Evolutionary conservation across 2,329 filamentous ascomycete species (phyloP).

Genomic region (Xenoacremonium recifei): DNA sequence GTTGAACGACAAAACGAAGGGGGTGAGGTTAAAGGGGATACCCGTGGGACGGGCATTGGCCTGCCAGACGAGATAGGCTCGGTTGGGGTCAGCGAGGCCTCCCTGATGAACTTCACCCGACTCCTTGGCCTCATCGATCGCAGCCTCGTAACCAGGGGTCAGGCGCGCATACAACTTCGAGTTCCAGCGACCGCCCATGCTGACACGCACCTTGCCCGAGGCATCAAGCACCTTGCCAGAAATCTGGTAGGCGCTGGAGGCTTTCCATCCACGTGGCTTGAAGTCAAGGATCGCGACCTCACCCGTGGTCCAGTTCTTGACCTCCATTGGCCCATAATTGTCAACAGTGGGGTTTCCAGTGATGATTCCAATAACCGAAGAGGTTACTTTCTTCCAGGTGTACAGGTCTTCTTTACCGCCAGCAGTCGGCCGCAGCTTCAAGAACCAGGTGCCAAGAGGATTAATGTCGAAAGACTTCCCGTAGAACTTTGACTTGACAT

Average conservation of each 20-base stretch:
- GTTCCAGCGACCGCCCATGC: constrained; percentile 93
- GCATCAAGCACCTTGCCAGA: constrained; percentile 80
- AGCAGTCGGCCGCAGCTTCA: constrained; percentile 73
- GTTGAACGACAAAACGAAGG: constrained; percentile 93
- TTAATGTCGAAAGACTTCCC: constrained; percentile 98
- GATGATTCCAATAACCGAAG: constrained; percentile 96
- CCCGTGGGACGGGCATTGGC: constrained; percentile 75
- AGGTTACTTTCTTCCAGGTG: constrained; percentile 98
- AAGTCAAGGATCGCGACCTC: constrained; percentile 90
- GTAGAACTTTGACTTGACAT: constrained; percentile 95
- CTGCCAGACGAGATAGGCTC: constrained; percentile 92
- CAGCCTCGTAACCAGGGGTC: constrained; percentile 84
- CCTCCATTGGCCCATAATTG: constrained; percentile 95
- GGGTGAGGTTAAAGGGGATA: constrained; percentile 95
- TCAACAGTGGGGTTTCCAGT: constrained; percentile 96
- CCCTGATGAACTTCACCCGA: constrained; percentile 40
- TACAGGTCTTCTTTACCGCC: constrained; percentile 84
- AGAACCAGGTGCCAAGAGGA: constrained; percentile 94
- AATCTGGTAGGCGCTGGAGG: constrained; percentile 85
- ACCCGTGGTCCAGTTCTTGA: constrained; percentile 96
- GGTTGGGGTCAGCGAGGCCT: constrained; percentile 62
- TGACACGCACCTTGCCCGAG: constrained; percentile 79
- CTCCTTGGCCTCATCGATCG: constrained; percentile 57
- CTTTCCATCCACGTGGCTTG: constrained; percentile 94
- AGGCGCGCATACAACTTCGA: constrained; percentile 93